These are phyloP conservation scores for Ophiostoma novo-ulmi DNA, from an alignment of 2,329 filamentous ascomycete genomes.

Conservation along the genomic window DNA sequence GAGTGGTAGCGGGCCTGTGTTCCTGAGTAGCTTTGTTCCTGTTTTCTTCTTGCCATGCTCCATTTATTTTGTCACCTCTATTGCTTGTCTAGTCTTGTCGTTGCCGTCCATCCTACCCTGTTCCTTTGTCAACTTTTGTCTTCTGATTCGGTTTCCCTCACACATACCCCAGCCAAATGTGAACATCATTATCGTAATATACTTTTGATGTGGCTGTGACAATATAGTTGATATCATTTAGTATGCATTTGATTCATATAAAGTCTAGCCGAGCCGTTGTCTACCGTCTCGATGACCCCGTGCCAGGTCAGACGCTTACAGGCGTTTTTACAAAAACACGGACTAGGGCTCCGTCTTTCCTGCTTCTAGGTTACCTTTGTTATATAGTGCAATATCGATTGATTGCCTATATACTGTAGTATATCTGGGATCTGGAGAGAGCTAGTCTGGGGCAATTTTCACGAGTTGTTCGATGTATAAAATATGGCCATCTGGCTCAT, in stretches of 20 bases:
- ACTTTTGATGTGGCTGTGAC: neutral
- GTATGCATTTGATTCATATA: neutral
- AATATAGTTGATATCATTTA: neutral
- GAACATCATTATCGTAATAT: neutral
- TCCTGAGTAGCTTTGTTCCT: neutral
- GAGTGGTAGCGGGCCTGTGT: neutral
- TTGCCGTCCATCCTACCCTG: neutral
- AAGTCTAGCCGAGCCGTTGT: neutral
- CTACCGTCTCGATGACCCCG: neutral
- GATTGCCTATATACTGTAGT: neutral
- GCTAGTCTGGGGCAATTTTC: neutral
- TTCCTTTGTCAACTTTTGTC: neutral
- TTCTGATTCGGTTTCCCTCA: neutral
- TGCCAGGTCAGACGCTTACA: neutral
- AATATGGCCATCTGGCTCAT: neutral
- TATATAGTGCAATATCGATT: neutral
- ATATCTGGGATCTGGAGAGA: neutral
- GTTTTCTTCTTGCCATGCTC: neutral
- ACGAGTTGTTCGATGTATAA: neutral
- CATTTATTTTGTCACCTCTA: neutral
- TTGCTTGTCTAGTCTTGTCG: neutral
- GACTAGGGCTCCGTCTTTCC: neutral
- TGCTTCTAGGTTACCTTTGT: neutral
- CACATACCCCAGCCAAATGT: constrained; percentile 14
- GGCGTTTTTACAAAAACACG: neutral